A percentile compares a stretch with the other conserved stretches of the same genome.
Evolutionary conservation across 306 rosid genomes (phyloP).

Genomic region (Castanea crenata): DNA sequence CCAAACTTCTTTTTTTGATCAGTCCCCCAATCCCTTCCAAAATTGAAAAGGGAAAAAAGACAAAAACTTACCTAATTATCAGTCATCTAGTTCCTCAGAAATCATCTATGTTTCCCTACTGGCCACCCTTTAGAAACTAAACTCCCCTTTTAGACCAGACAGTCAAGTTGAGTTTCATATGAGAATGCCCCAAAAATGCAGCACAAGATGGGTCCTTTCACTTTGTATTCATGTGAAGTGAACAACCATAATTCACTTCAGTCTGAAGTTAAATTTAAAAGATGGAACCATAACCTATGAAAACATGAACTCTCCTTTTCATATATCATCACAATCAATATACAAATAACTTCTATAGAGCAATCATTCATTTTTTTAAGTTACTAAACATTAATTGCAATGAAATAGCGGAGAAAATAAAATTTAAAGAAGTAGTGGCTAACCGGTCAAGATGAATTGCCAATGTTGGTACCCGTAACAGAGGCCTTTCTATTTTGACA

Average conservation of each 20-base stretch:
- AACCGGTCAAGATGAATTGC: conserved; percentile 99
- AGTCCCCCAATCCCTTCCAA: background rate
- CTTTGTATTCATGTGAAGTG: background rate
- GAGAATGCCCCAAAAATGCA: background rate
- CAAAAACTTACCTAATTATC: background rate
- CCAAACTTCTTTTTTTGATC: background rate
- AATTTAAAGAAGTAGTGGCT: conserved; percentile 19
- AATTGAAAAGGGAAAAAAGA: background rate
- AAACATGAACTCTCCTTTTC: background rate
- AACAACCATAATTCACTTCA: background rate
- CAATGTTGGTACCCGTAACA: conserved; percentile 84
- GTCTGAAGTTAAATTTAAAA: background rate
- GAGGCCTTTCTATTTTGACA: conserved; percentile 82
- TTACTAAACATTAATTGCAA: background rate
- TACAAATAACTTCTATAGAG: background rate
- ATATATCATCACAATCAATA: background rate
- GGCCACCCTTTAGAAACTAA: background rate
- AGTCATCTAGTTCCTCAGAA: background rate
- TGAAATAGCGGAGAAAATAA: background rate
- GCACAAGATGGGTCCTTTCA: background rate
- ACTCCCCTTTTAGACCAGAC: background rate
- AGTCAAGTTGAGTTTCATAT: background rate
- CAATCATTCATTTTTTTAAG: background rate
- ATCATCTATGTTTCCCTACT: background rate
- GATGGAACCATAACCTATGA: background rate